Evolutionary conservation across 345 rosid genomes (phyloP).

Genomic region (Mangifera indica): DNA sequence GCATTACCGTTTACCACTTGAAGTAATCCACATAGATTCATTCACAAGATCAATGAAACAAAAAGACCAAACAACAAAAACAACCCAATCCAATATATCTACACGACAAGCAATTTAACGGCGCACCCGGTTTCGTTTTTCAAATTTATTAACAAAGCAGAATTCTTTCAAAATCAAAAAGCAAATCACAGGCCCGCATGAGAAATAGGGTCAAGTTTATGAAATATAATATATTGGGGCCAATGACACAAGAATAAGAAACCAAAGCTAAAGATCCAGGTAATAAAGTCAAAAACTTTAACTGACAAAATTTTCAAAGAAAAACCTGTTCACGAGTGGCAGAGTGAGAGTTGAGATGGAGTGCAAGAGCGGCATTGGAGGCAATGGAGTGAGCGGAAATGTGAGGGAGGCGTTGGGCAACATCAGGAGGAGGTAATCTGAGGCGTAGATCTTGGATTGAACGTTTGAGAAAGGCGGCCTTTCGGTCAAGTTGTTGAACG

Average conservation of each 20-base stretch:
- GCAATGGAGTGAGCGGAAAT: slow-evolving; percentile 92
- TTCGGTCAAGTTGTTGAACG: slow-evolving; percentile 64
- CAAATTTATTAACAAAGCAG: too few species aligned
- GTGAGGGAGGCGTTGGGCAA: slow-evolving; percentile 88
- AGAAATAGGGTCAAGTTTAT: not conserved
- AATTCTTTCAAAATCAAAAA: not conserved
- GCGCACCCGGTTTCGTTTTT: too few species aligned
- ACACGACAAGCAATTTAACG: not conserved
- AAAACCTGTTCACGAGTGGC: slow-evolving; percentile 86
- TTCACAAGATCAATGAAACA: too few species aligned
- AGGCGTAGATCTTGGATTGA: slow-evolving; percentile 83
- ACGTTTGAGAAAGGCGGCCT: slow-evolving; percentile 71
- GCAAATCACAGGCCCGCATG: not conserved
- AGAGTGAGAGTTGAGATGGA: slow-evolving; percentile 89
- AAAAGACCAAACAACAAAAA: not conserved
- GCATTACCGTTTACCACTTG: not conserved
- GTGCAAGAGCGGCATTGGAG: slow-evolving; percentile 84
- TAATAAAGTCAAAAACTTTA: slow-evolving; percentile 8
- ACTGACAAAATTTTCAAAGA: not conserved
- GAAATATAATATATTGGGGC: not conserved
- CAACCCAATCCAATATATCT: not conserved
- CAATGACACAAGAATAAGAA: not conserved
- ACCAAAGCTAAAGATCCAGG: not conserved
- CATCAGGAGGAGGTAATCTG: slow-evolving; percentile 80
- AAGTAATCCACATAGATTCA: too few species aligned